Percentiles rank a stretch among this genome's conserved stretches.
Conservation (phyloP, 78 protist species). For the Anaeramoeba flamelloides region DNA sequence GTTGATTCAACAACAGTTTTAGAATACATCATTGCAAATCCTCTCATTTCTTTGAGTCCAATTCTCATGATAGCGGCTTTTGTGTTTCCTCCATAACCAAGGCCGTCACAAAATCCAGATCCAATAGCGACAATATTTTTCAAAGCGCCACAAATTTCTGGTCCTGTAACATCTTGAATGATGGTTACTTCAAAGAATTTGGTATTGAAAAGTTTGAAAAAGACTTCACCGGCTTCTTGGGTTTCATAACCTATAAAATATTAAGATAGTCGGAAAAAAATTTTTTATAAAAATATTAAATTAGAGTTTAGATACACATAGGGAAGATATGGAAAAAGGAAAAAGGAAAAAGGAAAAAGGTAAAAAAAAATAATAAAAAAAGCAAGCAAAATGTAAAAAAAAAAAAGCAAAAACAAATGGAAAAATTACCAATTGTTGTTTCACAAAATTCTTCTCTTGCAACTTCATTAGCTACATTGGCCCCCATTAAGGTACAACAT, state of each 20-base stretch:
- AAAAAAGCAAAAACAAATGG: too few species aligned
- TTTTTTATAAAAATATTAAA: too few species aligned
- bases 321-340: too few species aligned
- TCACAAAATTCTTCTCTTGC: constrained; percentile 37
- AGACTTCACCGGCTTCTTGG: constrained; percentile 10
- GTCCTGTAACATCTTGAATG: constrained; percentile 28
- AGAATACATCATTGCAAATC: constrained; percentile 9
- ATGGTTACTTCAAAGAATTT: constrained; percentile 21
- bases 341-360: too few species aligned
- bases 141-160: constrained; percentile 43
- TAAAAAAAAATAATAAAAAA: too few species aligned
- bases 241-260: not conserved
- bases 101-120: constrained; percentile 52
- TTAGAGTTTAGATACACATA: too few species aligned
- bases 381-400: too few species aligned
- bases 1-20: too few species aligned
- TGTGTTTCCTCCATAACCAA: constrained; percentile 37
- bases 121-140: constrained; percentile 52
- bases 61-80: constrained; percentile 45
- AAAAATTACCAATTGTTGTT: constrained; percentile 49
- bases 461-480: constrained; percentile 50
- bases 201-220: constrained; percentile 14
- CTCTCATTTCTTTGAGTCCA: constrained; percentile 41
- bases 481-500: constrained; percentile 37
- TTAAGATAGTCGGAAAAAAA: too few species aligned